A percentile compares a stretch with the other conserved stretches of the same genome.
Evolutionary conservation across 2,329 filamentous ascomycete genomes (phyloP).

Genomic region (Elsinoe necatrix): DNA sequence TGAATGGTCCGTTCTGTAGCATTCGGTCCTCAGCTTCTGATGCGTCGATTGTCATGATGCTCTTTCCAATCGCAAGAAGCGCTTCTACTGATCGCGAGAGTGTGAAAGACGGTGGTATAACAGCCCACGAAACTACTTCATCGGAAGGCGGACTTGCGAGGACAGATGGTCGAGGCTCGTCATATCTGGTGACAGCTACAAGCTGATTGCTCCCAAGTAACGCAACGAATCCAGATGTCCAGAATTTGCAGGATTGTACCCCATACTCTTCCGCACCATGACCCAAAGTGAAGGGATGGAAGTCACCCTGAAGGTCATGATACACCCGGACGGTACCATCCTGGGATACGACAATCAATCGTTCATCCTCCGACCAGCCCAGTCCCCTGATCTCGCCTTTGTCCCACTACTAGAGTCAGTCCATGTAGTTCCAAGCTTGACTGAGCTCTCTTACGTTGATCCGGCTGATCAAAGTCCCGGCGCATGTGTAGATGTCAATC

Average conservation of each 20-base stretch:
- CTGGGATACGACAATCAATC: constrained; percentile 74
- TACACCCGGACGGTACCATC: constrained; percentile 89
- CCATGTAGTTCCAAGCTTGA: neutral
- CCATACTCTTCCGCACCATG: constrained; percentile 80
- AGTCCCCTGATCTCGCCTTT: constrained; percentile 78
- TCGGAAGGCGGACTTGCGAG: constrained; percentile 70
- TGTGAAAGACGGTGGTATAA: constrained; percentile 80
- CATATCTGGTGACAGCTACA: constrained; percentile 77
- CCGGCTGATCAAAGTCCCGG: constrained; percentile 76
- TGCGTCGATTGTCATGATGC: constrained; percentile 78
- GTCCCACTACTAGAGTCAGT: constrained; percentile 58
- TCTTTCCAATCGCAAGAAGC: constrained; percentile 73
- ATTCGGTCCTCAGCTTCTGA: constrained; percentile 85
- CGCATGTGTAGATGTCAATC: constrained; percentile 90
- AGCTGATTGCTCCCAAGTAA: constrained; percentile 81
- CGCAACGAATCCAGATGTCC: constrained; percentile 84
- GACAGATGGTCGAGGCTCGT: constrained; percentile 78
- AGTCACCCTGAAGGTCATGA: constrained; percentile 86
- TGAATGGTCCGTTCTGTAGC: constrained; percentile 85
- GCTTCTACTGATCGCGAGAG: constrained; percentile 91
- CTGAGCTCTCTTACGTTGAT: constrained; percentile 49
- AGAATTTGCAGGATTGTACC: constrained; percentile 85
- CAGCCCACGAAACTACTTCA: constrained; percentile 75
- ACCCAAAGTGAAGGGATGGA: constrained; percentile 86
- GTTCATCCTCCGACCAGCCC: constrained; percentile 95